Evolutionary conservation across 306 rosid genomes (phyloP), one percentile per base, ranked within the genome.

Genomic region (Cicer judaicum): DNA sequence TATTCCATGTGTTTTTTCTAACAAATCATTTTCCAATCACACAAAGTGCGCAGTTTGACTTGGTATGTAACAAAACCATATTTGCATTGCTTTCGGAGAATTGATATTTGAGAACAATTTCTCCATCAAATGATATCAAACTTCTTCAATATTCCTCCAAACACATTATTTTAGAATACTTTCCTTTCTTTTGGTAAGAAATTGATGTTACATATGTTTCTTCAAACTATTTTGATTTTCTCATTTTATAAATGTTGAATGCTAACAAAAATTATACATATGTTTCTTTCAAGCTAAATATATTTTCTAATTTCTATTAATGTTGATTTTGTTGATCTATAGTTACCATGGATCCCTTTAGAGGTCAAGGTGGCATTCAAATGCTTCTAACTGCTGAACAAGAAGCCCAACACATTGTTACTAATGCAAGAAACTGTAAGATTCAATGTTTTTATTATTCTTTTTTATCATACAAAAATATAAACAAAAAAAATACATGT

Each of bases 291-390:
- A 16, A 53, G 12, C 21, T 38, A 61, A 6, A 12, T 38, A 5
- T 4, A 29, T 59, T 65, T 43, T 66, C 64, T 41, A 50, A 76
- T 67, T 39, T 50, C 47, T 73, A 10, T 41, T 46, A 66, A 7
- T 43, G 36, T 54, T 72, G 66, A 59, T 39, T 79, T 67, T 64
- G 62, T 67, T 52, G 46, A 49, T 34, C 53, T 16, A 40, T 73
- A 83, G 83, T 46, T 67, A 55, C 56, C 42, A 92, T 92, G 97
- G 93, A 92, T 62, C 79, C 93, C 1, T 83, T 87, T 13, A 83
- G 83, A 88, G 97, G 97, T 71, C 93, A 89, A 82, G 96, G 97
- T 24, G 89, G 96, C 78, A 92, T 92, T 81, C 97, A 92, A 53
- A 90, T 90, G 96, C 83, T 90, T 48, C 80, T 93, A 64, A 85